Evolutionary conservation across 148 eudicot genomes (phyloP).

Genomic region (Rhododendron mucronatum): DNA sequence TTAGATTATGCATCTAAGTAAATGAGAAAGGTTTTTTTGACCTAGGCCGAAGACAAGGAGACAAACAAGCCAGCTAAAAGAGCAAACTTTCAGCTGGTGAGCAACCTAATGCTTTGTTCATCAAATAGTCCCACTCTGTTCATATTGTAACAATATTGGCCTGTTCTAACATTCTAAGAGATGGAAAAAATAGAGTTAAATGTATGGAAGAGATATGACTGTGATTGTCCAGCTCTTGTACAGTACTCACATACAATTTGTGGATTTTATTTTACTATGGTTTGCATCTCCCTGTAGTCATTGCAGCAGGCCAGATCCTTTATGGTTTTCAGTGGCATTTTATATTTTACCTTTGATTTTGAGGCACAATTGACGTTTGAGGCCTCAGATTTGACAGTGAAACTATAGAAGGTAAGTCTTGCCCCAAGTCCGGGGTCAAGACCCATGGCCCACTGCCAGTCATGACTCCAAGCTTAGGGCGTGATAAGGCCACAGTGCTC

Average conservation of each 20-base stretch:
- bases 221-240: not conserved
- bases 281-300: not conserved
- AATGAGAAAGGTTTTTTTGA: slow-evolving; percentile 17
- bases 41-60: slow-evolving; percentile 58
- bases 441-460: not conserved
- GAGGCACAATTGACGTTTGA: not conserved
- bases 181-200: not conserved
- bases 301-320: not conserved
- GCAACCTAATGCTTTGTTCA: slow-evolving; percentile 9
- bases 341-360: not conserved
- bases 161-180: not conserved
- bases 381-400: not conserved
- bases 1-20: not conserved
- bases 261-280: not conserved
- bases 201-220: slow-evolving; percentile 1
- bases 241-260: not conserved
- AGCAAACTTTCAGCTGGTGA: slow-evolving; percentile 39
- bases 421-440: not conserved
- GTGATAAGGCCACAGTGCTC: not conserved
- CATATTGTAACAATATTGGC: not conserved
- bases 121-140: not conserved
- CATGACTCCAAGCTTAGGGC: not conserved
- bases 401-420: not conserved
- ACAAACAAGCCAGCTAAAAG: slow-evolving; percentile 23
- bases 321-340: not conserved